Evolutionary conservation across 345 rosid species (phyloP).

Genomic region (Euphorbia pulcherrima): DNA sequence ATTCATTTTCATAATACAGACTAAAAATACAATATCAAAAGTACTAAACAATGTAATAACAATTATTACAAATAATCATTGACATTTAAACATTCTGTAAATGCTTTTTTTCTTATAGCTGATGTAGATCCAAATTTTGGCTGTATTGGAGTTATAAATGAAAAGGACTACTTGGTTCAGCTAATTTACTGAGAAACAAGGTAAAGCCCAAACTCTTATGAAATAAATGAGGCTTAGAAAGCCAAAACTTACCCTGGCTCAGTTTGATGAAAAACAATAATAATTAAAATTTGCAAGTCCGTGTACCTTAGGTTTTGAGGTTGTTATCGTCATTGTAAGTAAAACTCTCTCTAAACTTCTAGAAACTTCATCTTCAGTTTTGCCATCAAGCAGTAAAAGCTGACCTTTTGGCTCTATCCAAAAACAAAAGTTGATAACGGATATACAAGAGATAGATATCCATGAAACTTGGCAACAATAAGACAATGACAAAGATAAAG

Average conservation of each 20-base stretch:
- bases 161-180: not conserved
- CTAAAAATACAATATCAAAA: not conserved
- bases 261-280: conserved; percentile 7
- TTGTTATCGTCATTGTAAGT: conserved; percentile 89
- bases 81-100: not conserved
- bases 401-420: conserved; percentile 91
- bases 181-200: not conserved
- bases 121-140: too few relatives aligned
- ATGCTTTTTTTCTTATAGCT: not conserved
- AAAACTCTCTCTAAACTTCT: conserved; percentile 88
- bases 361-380: conserved; percentile 80
- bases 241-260: not conserved
- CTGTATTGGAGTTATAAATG: not conserved
- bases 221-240: not conserved
- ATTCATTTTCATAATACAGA: not conserved
- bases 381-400: conserved; percentile 88
- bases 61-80: not conserved
- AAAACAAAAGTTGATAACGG: too few relatives aligned
- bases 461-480: too few relatives aligned
- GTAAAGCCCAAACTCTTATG: not conserved
- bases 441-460: too few relatives aligned
- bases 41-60: not conserved
- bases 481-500: conserved; percentile 1
- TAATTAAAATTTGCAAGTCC: conserved; percentile 5
- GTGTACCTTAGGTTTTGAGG: conserved; percentile 85